Evolutionary conservation across 1,284 basidiomycete species (phyloP), one percentile per base, ranked within the genome.

Genomic region (Porogramme epimiltina): DNA sequence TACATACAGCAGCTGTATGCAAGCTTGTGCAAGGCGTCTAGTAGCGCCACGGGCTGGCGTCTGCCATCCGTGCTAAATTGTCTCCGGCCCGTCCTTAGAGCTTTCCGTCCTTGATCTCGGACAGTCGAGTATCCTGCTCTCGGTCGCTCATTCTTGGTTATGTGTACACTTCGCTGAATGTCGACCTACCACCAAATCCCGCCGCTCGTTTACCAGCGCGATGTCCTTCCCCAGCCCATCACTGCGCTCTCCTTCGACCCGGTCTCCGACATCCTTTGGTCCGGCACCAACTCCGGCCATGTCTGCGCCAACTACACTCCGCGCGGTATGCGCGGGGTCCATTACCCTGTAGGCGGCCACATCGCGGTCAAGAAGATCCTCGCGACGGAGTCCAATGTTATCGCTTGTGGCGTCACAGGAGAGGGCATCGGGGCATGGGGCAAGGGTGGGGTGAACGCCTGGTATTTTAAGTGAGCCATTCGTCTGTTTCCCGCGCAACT

Each of bases 241-340:
- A 87, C 89, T 19, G 80, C 89, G 0, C 77, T 98, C 53, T 81
- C 86, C 3, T 94, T 98, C 67, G 95, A 98, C 72, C 89, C 93
- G 5, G 87, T 90, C 38, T 89, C 91, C 1, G 95, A 98, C 70
- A 83, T 90, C 13, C 75, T 98, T 33, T 97, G 95, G 94, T 79
- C 89, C 42, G 95, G 94, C 40, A 81, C 83, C 18, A 82, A 85
- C 47, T 73, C 82, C 34, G 95, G 96, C 6, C 76, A 79, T 56
- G 79, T 97, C 51, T 73, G 79, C 31, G 89, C 91, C 0, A 85
- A 89, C 65, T 87, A 91, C 67, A 83, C 87, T 15, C 75, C 82
- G 10, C 77, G 77, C 42, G 85, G 85, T 13, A 67, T 82, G 46
- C 81, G 85, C 40, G 90, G 89, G 1, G 89, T 93, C 23, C 82